Base-by-base conservation (phyloP, 106 monocot species). In the Acorus calamus region DNA sequence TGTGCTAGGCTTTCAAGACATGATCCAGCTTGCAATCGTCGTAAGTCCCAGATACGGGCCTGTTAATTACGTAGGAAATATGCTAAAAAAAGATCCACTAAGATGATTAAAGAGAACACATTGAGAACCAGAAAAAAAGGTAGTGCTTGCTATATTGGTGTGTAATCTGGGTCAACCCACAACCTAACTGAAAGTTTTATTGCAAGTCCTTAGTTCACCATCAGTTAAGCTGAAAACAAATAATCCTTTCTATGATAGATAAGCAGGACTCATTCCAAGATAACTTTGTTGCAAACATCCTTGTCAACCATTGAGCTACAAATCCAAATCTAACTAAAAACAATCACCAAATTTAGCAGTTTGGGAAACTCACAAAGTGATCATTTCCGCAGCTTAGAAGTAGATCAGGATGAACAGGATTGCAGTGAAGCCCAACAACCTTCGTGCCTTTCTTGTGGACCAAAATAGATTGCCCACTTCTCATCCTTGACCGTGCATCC, bases 341-440 rank as follows among this genome's bases (percentile, higher is more conserved):
- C 41, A 59, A 2, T 42, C 4, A 42, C 7, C 44, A 0, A 9
- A 42, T 42, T 59, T 28, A 7, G 28, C 7, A 5, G 44, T 6
- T 7, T 42, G 4, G 44, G 45, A 7, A 69, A 80, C 94, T 84
- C 81, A 94, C 94, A 82, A 78, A 90, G 68, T 90, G 94, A 71
- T 94, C 94, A 76, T 94, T 94, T 68, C 94, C 94, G 65, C 90
- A 87, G 56, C 89, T 94, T 63, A 94, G 73, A 71, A 94, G 73
- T 54, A 90, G 61, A 74, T 90, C 89, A 53, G 90, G 87, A 57
- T 80, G 80, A 57, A 73, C 60, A 72, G 90, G 94, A 77, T 94
- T 94, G 67, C 79, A 94, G 44, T 94, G 89, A 66, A 94, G 85
- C 50, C 90, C 81, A 56, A 78, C 83, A 49, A 94, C 83, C 65